Evolutionary conservation across 257 asterid genomes (phyloP).

Genomic region (Solanum dulcamara): DNA sequence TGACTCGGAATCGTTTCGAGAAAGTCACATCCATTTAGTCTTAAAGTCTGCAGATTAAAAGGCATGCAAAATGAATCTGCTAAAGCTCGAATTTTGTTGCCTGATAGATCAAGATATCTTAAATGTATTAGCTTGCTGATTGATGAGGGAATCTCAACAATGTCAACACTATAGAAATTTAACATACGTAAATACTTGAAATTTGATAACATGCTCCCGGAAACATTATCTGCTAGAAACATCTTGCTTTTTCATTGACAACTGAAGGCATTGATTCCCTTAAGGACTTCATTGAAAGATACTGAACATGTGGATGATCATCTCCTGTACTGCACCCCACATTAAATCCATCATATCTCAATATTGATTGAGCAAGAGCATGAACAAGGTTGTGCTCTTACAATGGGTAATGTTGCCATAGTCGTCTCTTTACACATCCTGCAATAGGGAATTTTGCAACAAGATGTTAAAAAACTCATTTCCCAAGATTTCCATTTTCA

Average conservation of each 20-base stretch:
- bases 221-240: background rate
- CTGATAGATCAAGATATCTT: constrained; percentile 8
- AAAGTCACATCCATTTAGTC: background rate
- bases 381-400: constrained; percentile 24
- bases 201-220: background rate
- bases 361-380: constrained; percentile 12
- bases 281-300: background rate
- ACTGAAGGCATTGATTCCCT: background rate
- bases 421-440: constrained; percentile 6
- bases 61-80: constrained; percentile 10
- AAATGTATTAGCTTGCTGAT: constrained; percentile 12
- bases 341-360: background rate
- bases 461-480: constrained; percentile 2
- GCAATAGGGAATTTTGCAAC: constrained; percentile 13
- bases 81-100: background rate
- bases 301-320: background rate
- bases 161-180: background rate
- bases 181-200: constrained; percentile 9
- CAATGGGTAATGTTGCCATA: constrained; percentile 17
- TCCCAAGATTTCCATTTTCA: constrained; percentile 3
- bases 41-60: constrained; percentile 13
- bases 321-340: background rate
- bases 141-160: background rate
- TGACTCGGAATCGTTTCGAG: background rate
- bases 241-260: constrained; percentile 1